Percentiles rank a stretch among this genome's conserved stretches.
Evolutionary conservation across 306 rosid species (phyloP).

Genomic region (Inga leiocalycina): DNA sequence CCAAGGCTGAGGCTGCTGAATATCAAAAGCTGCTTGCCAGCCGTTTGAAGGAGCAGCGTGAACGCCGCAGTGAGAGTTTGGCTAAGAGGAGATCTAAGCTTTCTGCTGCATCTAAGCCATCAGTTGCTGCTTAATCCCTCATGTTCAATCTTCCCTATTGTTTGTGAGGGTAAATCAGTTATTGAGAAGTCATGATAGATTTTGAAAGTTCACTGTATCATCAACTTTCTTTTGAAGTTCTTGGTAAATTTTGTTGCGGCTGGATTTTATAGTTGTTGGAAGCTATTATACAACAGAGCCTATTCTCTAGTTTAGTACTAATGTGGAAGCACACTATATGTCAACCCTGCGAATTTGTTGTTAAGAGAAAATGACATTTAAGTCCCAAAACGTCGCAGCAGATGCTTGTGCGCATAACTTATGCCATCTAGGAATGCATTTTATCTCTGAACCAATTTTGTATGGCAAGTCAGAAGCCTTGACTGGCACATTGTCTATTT

Average conservation of each 20-base stretch:
- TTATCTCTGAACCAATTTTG: no score
- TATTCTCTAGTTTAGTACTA: no score
- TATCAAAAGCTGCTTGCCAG: slow-evolving; percentile 52
- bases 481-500: no score
- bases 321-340: no score
- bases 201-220: background rate
- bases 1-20: slow-evolving; percentile 50
- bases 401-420: no score
- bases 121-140: slow-evolving; percentile 11
- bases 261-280: background rate
- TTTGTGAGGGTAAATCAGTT: background rate
- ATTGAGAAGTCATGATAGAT: background rate
- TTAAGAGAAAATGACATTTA: no score
- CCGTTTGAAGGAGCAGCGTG: slow-evolving; percentile 51
- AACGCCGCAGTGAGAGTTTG: slow-evolving; percentile 45
- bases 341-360: no score
- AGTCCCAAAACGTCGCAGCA: no score
- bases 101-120: slow-evolving; percentile 39
- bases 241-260: background rate
- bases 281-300: background rate
- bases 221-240: background rate
- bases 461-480: no score
- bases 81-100: slow-evolving; percentile 44
- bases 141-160: background rate
- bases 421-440: no score